A percentile compares a stretch with the other conserved stretches of the same genome.
Evolutionary conservation across 1,139 yeast species (phyloP).

Genomic region (Sugiyamaella castrensis): DNA sequence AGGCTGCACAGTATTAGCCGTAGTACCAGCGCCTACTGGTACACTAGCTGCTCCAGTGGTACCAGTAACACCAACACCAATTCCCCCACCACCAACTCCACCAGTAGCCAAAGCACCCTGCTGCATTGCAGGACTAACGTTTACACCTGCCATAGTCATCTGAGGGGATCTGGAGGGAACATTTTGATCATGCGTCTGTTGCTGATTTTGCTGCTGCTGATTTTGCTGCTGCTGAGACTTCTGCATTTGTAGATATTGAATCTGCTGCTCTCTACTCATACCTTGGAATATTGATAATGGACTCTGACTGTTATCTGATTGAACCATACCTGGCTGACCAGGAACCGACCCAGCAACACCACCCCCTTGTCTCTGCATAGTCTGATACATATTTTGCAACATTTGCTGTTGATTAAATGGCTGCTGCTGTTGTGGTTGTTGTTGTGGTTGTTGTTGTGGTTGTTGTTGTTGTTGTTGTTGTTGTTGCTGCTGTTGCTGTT

Average conservation of each 20-base stretch:
- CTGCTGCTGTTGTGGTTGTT: conserved; percentile 11
- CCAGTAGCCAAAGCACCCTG: conserved; percentile 10
- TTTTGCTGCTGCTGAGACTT: conserved; percentile 13
- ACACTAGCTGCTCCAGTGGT: background rate
- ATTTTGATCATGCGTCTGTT: conserved; percentile 15
- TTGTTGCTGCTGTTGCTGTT: conserved; percentile 1
- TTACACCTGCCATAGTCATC: background rate
- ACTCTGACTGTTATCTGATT: conserved; percentile 2
- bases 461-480: conserved; percentile 2
- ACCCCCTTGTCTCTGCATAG: conserved; percentile 5
- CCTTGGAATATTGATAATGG: conserved; percentile 18
- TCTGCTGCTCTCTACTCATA: conserved; percentile 27
- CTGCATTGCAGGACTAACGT: conserved; percentile 6
- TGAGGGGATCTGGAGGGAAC: conserved; percentile 2
- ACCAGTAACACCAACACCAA: background rate
- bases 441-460: background rate
- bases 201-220: conserved; percentile 15
- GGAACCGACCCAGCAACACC: background rate
- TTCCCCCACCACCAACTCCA: background rate
- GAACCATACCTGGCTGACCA: background rate
- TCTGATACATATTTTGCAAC: conserved; percentile 11
- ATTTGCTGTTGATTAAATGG: conserved; percentile 7
- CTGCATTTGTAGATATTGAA: conserved; percentile 23
- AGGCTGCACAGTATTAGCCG: conserved; percentile 49
- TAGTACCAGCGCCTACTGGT: background rate